Evolutionary conservation across 352 stramenopile genomes (phyloP).

Genomic region (Globisporangium middletonii): DNA sequence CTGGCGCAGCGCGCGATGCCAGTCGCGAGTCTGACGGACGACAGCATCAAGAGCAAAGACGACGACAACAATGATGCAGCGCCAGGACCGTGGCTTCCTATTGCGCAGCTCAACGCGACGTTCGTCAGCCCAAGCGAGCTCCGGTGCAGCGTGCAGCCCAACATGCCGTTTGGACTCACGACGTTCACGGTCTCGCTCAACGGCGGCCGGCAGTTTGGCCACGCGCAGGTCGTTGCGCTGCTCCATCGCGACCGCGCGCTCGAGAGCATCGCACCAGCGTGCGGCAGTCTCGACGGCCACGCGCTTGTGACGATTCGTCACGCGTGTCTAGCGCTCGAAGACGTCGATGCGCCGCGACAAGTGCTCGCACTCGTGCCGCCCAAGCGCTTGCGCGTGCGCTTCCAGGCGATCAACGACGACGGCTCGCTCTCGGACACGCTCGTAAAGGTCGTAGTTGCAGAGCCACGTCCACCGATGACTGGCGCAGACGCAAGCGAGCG

Average conservation of each 20-base stretch:
- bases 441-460: slow-evolving; percentile 28
- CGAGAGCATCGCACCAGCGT: slow-evolving; percentile 24
- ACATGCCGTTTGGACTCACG: slow-evolving; percentile 65
- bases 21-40: not conserved
- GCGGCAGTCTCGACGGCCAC: slow-evolving; percentile 36
- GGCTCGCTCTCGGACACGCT: slow-evolving; percentile 13
- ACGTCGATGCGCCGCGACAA: slow-evolving; percentile 33
- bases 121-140: slow-evolving; percentile 42
- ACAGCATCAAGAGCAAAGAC: not conserved
- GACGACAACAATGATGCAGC: not conserved
- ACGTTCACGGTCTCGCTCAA: slow-evolving; percentile 54
- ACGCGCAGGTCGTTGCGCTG: slow-evolving; percentile 28
- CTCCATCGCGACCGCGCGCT: slow-evolving; percentile 45
- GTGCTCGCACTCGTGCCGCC: slow-evolving; percentile 43
- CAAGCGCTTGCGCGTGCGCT: slow-evolving; percentile 36
- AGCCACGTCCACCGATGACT: slow-evolving; percentile 7
- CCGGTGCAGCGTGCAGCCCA: slow-evolving; percentile 49
- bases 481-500: slow-evolving; percentile 9
- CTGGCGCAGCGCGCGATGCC: slow-evolving; percentile 35
- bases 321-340: slow-evolving; percentile 29
- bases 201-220: slow-evolving; percentile 51
- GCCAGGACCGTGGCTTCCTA: not conserved
- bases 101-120: slow-evolving; percentile 50
- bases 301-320: slow-evolving; percentile 25
- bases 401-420: slow-evolving; percentile 34